Conservation (phyloP, 768 basidiomycete genomes). For the Boletus rex-veris region DNA sequence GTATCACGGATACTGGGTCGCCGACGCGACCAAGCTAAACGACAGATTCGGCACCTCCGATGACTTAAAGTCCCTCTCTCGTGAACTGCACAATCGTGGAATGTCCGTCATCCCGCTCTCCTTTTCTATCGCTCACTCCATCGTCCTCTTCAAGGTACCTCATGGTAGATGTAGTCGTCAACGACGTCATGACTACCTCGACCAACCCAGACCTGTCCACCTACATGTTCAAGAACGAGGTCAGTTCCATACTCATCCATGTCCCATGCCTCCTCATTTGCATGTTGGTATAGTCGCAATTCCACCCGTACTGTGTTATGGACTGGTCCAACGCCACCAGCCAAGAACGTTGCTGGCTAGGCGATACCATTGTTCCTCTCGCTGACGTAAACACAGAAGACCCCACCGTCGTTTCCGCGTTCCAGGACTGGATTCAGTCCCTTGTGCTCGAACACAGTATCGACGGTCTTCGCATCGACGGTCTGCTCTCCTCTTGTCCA, state of each 20-base stretch:
- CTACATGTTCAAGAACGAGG: conserved; percentile 66
- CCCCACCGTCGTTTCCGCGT: conserved; percentile 55
- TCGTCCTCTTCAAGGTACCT: conserved; percentile 47
- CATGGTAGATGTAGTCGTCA: conserved; percentile 84
- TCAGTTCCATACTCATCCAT: conserved; percentile 22
- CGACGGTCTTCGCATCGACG: conserved; percentile 88
- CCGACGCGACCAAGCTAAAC: conserved; percentile 66
- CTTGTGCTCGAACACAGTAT: conserved; percentile 70
- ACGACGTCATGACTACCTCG: conserved; percentile 78
- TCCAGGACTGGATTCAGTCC: conserved; percentile 63
- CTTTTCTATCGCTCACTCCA: not conserved
- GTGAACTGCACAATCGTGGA: conserved; percentile 62
- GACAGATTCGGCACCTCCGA: conserved; percentile 65
- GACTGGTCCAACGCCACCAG: conserved; percentile 67
- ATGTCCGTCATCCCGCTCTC: conserved; percentile 46
- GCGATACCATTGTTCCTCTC: conserved; percentile 68
- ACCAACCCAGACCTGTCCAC: conserved; percentile 58
- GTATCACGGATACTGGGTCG: conserved; percentile 86
- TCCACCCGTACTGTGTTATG: conserved; percentile 77
- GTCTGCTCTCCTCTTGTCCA: conserved; percentile 21
- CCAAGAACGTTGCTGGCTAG: conserved; percentile 80
- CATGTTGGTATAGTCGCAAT: conserved; percentile 46
- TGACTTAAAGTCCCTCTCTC: conserved; percentile 65
- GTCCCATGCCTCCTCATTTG: conserved; percentile 2
- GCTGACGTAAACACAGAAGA: conserved; percentile 79